Percentiles rank a stretch among this genome's conserved stretches.
phyloP scores from a whole-genome alignment of 2,329 filamentous ascomycete species.

The Colletotrichum aenigma region DNA sequence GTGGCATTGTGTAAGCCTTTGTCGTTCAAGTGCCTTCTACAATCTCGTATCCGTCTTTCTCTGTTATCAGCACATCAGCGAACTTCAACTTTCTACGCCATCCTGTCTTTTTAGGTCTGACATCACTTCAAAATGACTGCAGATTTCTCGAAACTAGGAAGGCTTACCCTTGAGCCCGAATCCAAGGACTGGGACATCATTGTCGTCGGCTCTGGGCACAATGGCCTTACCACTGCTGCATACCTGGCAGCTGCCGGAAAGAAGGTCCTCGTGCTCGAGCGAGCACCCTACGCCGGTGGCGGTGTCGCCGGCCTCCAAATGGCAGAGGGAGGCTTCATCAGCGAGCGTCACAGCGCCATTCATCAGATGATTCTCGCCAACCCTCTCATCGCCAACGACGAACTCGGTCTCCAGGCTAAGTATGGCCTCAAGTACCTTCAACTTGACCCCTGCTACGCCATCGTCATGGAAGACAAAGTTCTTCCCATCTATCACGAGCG shows the following conservation, averaged over 20 bases:
- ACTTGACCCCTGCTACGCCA: background rate
- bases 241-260: constrained; percentile 7
- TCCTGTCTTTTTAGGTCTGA: accelerated
- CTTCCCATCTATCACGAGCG: background rate
- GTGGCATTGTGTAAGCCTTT: background rate
- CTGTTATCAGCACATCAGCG: background rate
- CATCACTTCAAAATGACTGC: background rate
- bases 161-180: background rate
- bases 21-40: background rate
- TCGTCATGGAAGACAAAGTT: background rate
- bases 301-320: background rate
- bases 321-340: background rate
- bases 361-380: background rate
- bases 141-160: background rate
- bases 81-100: background rate
- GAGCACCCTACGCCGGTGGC: background rate
- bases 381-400: background rate
- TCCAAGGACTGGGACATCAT: background rate
- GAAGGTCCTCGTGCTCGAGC: constrained; percentile 9
- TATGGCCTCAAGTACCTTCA: background rate
- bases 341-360: background rate
- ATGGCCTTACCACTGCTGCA: constrained; percentile 14
- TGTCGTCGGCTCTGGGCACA: constrained; percentile 13
- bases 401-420: background rate
- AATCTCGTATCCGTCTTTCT: background rate